Conservation (phyloP, 2,329 filamentous ascomycete species). For the Colletotrichum kahawae region DNA sequence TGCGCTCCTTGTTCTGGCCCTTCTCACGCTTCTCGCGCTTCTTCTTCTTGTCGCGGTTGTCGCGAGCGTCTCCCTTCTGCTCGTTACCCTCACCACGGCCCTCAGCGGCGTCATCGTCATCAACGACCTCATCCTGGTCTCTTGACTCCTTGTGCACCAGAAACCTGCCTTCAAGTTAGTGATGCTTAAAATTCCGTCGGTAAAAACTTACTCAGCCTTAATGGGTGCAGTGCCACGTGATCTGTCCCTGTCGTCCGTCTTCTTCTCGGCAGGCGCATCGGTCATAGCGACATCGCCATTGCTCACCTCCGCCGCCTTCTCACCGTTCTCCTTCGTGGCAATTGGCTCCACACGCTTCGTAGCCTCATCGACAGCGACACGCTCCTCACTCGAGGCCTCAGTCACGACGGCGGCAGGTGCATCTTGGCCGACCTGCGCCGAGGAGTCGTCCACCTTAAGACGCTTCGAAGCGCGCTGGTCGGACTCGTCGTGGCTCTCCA, state of each 20-base stretch:
- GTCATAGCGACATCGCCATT: conserved; percentile 11
- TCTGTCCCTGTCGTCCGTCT: conserved; percentile 21
- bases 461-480: conserved; percentile 27
- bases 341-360: conserved; percentile 5
- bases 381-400: background rate
- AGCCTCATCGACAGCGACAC: conserved; percentile 8
- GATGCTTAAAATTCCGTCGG: background rate
- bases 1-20: conserved; percentile 79
- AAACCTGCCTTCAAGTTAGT: conserved; percentile 30
- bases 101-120: conserved; percentile 57
- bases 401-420: background rate
- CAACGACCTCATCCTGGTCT: conserved; percentile 55
- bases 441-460: conserved; percentile 24
- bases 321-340: conserved; percentile 9
- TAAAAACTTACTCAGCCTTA: conserved; percentile 39
- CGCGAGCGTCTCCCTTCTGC: conserved; percentile 44
- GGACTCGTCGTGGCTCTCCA: conserved; percentile 16
- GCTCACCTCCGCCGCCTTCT: background rate
- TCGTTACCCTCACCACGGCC: conserved; percentile 48
- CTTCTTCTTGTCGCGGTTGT: conserved; percentile 52
- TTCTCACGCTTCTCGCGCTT: conserved; percentile 56
- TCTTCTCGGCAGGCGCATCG: background rate
- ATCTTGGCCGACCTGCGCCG: background rate
- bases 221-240: conserved; percentile 36
- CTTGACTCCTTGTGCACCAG: conserved; percentile 46